Base-by-base conservation (phyloP, 2,329 filamentous ascomycete species). In the Pestalotiopsis sp. region DNA sequence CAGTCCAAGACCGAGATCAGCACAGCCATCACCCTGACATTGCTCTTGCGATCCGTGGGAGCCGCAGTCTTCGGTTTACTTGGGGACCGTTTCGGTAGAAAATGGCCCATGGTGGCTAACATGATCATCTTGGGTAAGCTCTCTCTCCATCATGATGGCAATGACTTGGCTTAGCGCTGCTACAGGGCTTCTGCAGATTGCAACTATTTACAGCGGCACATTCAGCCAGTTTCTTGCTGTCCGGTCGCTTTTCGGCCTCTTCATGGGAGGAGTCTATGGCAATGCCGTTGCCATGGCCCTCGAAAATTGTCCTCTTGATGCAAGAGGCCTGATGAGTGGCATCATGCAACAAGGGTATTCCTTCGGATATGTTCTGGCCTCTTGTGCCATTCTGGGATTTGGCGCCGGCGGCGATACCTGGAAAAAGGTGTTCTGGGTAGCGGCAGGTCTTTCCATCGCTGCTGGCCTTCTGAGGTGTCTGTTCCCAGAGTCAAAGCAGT, bases 261-360 rank as follows among this genome's bases (percentile, higher is more conserved):
- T 93, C 79, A 94, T 94, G 92, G 92, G 92, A 49, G 92, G 92
- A 73, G 90, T 94, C 13, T 94, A 93, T 78, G 92, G 92, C 45
- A 93, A 93, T 74, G 91, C 92, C 45, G 91, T 93, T 59, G 91
- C 91, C 63, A 94, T 93, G 89, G 91, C 92, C 0, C 83, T 94
- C 9, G 92, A 94, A 76, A 90, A 91, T 74, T 91, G 89, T 79
- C 90, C 90, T 83, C 86, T 83, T 61, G 89, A 92, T 68, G 90
- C 92, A 7, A 87, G 93, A 77, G 93, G 93, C 73, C 83, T 96
- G 49, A 93, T 96, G 87, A 93, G 91, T 14, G 93, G 93, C 67
- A 92, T 96, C 65, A 81, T 95, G 20, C 93, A 96, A 75, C 92
- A 94, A 79, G 93, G 93, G 2, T 95, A 94, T 77, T 91, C 91